Evolutionary conservation across 1,139 yeast species (phyloP).

Genomic region (Sugiyamaella sp.): DNA sequence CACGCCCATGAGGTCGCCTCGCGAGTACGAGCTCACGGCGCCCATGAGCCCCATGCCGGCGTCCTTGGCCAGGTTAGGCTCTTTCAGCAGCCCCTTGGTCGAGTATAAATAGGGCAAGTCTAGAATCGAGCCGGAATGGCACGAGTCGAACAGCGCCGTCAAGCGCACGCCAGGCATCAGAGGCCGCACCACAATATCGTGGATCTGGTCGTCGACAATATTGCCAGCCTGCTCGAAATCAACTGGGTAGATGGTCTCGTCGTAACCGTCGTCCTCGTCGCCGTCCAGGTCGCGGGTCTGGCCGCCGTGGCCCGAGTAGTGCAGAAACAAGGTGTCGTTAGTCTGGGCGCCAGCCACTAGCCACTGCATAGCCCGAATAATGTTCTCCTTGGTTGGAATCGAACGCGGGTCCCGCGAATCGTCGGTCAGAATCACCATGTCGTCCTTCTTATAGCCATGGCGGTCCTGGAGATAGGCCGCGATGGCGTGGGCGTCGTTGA

Average conservation of each 20-base stretch:
- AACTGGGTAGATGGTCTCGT: slow-evolving; percentile 89
- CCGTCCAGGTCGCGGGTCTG: slow-evolving; percentile 78
- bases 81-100: slow-evolving; percentile 88
- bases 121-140: slow-evolving; percentile 91
- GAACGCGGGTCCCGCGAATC: slow-evolving; percentile 65
- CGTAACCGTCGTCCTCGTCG: slow-evolving; percentile 88
- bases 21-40: slow-evolving; percentile 71
- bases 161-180: slow-evolving; percentile 82
- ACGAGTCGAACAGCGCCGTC: slow-evolving; percentile 88
- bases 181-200: slow-evolving; percentile 75
- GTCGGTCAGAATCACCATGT: slow-evolving; percentile 83
- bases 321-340: slow-evolving; percentile 69
- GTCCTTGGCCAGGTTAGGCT: slow-evolving; percentile 84
- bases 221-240: slow-evolving; percentile 78
- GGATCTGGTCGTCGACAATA: slow-evolving; percentile 83
- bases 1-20: slow-evolving; percentile 67
- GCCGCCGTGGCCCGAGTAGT: slow-evolving; percentile 95
- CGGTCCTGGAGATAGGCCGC: slow-evolving; percentile 45
- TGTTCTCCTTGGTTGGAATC: slow-evolving; percentile 77
- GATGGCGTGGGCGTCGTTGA: slow-evolving; percentile 57
- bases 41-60: slow-evolving; percentile 76
- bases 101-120: slow-evolving; percentile 89
- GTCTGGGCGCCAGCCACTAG: slow-evolving; percentile 78
- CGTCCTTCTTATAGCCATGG: slow-evolving; percentile 72
- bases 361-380: slow-evolving; percentile 90